Evolutionary conservation across 2,329 filamentous ascomycete genomes (phyloP), one percentile per base, ranked within the genome.

Genomic region (Uncinocarpus reesii): DNA sequence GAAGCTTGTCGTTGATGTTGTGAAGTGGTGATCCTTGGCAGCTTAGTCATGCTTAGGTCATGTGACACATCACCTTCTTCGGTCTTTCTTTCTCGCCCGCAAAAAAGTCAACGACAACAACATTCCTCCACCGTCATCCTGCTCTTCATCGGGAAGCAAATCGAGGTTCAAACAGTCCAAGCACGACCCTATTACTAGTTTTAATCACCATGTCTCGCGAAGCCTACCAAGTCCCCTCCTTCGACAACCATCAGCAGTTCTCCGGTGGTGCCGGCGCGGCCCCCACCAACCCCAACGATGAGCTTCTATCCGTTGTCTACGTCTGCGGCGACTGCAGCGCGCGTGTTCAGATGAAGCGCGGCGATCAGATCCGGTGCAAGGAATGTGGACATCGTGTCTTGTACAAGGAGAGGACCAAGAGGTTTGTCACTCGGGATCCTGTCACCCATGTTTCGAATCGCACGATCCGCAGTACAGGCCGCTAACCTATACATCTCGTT

Each of bases 361-460:
- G 80, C 53, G 86, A 92, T 60, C 81, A 83, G 28, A 90, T 94
- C 57, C 77, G 86, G 23, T 95, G 88, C 75, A 84, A 86, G 67
- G 85, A 89, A 70, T 98, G 92, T 67, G 92, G 92, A 6, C 92
- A 95, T 62, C 82, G 92, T 56, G 88, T 98, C 53, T 71, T 98
- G 57, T 96, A 96, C 71, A 98, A 98, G 79, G 86, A 95, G 78
- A 74, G 92, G 63, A 98, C 92, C 37, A 95, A 94, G 76, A 80
- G 92, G 92, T 95, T 66, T 69, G 83, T 71, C 41, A 20, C 20
- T 23, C 11, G 26, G 21, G 16, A 21, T 40, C 52, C 42, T 45
- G 48, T 40, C 16, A 34, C 2, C 3, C 6, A 18, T 29, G 13
- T 11, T 7, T 26, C 18, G 26, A 16, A 11, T 48, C 15, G 20